Percentiles rank a stretch among this genome's conserved stretches.
Conservation (phyloP, 345 rosid species). For the Camelina hispida region DNA sequence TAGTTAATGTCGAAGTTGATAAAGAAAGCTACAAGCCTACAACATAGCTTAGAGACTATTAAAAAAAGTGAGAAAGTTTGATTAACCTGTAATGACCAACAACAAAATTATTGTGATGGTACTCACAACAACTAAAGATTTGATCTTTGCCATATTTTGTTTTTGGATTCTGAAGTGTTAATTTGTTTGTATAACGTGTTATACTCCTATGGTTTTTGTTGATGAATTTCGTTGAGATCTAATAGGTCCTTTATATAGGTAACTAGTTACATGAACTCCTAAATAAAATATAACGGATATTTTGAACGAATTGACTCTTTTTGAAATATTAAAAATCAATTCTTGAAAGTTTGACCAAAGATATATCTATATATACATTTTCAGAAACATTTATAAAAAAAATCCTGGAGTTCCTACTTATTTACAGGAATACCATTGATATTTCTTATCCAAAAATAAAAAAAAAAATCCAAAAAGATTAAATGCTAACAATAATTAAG, state of each 20-base stretch:
- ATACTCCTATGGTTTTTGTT: neutral
- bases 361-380: too few species aligned
- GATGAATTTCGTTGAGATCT: conserved; percentile 11
- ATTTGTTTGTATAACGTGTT: conserved; percentile 5
- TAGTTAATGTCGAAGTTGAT: neutral
- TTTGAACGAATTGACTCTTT: neutral
- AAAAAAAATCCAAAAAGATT: too few species aligned
- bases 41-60: neutral
- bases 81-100: conserved; percentile 21
- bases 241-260: conserved; percentile 6
- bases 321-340: neutral
- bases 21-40: neutral
- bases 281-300: neutral
- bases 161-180: neutral
- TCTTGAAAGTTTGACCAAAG: conserved; percentile 1
- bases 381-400: too few species aligned
- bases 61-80: neutral
- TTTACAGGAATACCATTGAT: too few species aligned
- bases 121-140: conserved; percentile 5
- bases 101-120: conserved; percentile 16
- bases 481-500: too few species aligned
- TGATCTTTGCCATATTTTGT: conserved; percentile 7
- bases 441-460: too few species aligned
- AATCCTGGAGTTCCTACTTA: too few species aligned
- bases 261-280: neutral